A percentile compares a stretch with the other conserved stretches of the same genome.
These are phyloP conservation scores for Cytospora piceae DNA, from an alignment of 2,329 filamentous ascomycete species.

Conservation along the genomic window DNA sequence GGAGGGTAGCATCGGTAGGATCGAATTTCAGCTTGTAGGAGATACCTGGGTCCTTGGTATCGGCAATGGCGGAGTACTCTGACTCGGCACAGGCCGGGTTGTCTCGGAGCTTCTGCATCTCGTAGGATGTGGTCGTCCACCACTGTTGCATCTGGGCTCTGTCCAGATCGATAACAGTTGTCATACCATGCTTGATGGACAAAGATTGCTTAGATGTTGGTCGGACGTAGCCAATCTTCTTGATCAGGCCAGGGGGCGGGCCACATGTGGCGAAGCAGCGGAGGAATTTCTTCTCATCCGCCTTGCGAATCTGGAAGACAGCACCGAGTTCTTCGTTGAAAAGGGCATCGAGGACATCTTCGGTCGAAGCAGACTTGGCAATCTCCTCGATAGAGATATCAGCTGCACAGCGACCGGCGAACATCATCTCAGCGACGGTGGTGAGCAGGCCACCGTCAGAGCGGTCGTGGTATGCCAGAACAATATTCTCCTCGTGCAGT, in stretches of 20 bases:
- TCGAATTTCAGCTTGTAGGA: constrained; percentile 82
- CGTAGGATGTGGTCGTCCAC: constrained; percentile 87
- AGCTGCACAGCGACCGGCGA: constrained; percentile 87
- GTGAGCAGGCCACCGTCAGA: constrained; percentile 93
- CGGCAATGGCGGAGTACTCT: constrained; percentile 75
- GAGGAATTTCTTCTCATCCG: constrained; percentile 82
- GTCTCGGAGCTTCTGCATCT: constrained; percentile 89
- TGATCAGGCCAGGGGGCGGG: constrained; percentile 78
- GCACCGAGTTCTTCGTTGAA: constrained; percentile 98
- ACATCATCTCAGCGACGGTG: constrained; percentile 95
- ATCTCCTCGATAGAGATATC: constrained; percentile 82
- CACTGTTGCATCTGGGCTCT: constrained; percentile 79
- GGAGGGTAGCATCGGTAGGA: constrained; percentile 75
- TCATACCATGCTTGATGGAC: constrained; percentile 72
- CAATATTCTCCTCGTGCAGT: constrained; percentile 62
- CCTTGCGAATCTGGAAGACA: constrained; percentile 90
- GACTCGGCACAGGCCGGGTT: constrained; percentile 84
- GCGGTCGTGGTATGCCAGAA: constrained; percentile 92
- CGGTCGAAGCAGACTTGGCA: constrained; percentile 62
- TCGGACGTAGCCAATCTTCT: constrained; percentile 79
- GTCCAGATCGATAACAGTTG: constrained; percentile 69
- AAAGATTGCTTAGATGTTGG: constrained; percentile 73
- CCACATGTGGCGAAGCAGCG: constrained; percentile 90
- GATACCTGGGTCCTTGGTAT: constrained; percentile 79
- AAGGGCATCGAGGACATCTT: constrained; percentile 73